Evolutionary conservation across 139 green algal species (phyloP).

Genomic region (Chlamydomonas schloesseri): DNA sequence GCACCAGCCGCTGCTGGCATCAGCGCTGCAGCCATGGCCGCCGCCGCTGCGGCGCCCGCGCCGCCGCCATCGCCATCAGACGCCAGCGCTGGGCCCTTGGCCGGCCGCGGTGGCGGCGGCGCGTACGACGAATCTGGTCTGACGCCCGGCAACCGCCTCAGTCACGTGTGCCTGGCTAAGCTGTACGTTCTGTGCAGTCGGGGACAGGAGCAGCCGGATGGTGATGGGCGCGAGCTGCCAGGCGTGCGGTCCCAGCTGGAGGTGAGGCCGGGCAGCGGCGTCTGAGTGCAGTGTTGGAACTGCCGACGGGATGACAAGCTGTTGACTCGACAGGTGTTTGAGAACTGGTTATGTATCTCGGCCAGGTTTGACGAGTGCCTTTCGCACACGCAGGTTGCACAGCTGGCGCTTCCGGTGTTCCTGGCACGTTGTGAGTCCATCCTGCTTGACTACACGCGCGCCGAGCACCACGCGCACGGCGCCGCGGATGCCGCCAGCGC

Average conservation of each 20-base stretch:
- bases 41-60: background rate
- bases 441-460: constrained; percentile 1
- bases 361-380: no score
- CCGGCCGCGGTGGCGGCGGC: background rate
- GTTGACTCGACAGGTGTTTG: no score
- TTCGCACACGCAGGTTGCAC: constrained; percentile 68
- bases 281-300: no score
- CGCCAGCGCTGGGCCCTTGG: background rate
- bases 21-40: background rate
- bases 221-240: constrained; percentile 6
- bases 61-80: background rate
- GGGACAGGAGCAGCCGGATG: constrained; percentile 44
- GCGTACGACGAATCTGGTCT: constrained; percentile 20
- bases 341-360: no score
- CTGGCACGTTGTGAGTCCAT: constrained; percentile 65
- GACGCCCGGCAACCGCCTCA: constrained; percentile 69
- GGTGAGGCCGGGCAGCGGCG: constrained; percentile 32
- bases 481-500: background rate
- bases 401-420: constrained; percentile 80
- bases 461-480: background rate
- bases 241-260: constrained; percentile 59
- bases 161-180: constrained; percentile 84
- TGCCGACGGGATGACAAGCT: no score
- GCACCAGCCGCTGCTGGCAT: background rate
- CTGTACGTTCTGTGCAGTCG: constrained; percentile 88